Percentiles rank a stretch among this genome's conserved stretches.
phyloP scores from a whole-genome alignment of 331 rosid species.

The Phaseolus coccineus region DNA sequence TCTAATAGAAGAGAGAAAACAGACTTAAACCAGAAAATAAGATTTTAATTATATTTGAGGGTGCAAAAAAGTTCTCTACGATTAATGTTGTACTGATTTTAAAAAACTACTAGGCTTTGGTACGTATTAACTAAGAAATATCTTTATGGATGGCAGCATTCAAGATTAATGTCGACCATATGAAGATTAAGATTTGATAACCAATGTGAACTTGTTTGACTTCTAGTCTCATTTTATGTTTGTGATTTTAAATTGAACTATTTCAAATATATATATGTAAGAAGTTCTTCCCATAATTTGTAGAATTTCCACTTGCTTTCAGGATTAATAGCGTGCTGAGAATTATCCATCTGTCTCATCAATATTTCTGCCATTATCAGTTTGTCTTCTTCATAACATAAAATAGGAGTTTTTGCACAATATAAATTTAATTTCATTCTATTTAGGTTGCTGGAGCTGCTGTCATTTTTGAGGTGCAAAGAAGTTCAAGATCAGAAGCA shows the following conservation, averaged over 20 bases:
- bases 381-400: conserved; percentile 18
- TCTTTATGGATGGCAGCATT: neutral
- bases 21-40: neutral
- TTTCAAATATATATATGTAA: neutral
- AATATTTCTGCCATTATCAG: conserved; percentile 3
- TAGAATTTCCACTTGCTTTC: conserved; percentile 23
- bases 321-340: neutral
- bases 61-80: neutral
- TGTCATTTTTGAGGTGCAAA: conserved; percentile 83
- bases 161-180: neutral
- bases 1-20: neutral
- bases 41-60: neutral
- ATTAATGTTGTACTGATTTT: conserved; percentile 12
- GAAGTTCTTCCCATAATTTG: conserved; percentile 12
- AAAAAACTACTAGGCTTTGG: neutral
- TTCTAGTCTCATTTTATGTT: neutral
- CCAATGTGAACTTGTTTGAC: conserved; percentile 10
- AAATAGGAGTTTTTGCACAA: neutral
- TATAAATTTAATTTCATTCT: conserved; percentile 16
- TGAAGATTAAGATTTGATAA: conserved; percentile 12
- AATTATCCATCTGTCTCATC: neutral
- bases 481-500: conserved; percentile 84
- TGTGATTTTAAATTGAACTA: neutral
- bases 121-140: conserved; percentile 14
- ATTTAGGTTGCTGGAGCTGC: conserved; percentile 84